Conservation (phyloP, 306 rosid genomes). For the Glycine tomentella region DNA sequence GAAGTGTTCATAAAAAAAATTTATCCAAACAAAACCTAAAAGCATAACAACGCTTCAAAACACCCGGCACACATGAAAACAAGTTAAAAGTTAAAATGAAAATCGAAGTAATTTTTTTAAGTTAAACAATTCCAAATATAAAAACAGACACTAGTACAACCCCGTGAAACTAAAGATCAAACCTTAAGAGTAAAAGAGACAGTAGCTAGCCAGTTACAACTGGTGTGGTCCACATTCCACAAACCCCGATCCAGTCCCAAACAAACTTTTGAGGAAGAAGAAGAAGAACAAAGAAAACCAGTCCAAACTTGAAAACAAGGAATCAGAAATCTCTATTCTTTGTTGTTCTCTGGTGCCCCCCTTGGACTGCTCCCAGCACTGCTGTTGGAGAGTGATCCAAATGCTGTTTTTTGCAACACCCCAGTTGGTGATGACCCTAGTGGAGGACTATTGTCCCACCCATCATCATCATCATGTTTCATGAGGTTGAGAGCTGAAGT, state of each 20-base stretch:
- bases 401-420: constrained; percentile 76
- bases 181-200: background rate
- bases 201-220: background rate
- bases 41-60: too few species aligned
- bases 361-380: constrained; percentile 91
- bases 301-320: background rate
- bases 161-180: background rate
- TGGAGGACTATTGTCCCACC: constrained; percentile 75
- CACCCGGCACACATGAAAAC: too few species aligned
- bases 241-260: background rate
- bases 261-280: background rate
- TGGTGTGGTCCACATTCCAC: constrained; percentile 8
- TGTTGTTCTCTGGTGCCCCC: constrained; percentile 72
- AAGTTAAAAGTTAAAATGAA: too few species aligned
- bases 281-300: background rate
- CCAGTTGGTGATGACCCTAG: constrained; percentile 92
- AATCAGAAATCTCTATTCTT: constrained; percentile 43
- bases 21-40: too few species aligned
- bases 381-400: constrained; percentile 86
- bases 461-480: constrained; percentile 63
- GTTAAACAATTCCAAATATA: too few species aligned
- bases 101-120: too few species aligned
- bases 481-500: constrained; percentile 78
- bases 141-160: background rate
- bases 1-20: too few species aligned